Evolutionary conservation across 1,284 basidiomycete species (phyloP).

Genomic region (Ceratobasidium sp.): DNA sequence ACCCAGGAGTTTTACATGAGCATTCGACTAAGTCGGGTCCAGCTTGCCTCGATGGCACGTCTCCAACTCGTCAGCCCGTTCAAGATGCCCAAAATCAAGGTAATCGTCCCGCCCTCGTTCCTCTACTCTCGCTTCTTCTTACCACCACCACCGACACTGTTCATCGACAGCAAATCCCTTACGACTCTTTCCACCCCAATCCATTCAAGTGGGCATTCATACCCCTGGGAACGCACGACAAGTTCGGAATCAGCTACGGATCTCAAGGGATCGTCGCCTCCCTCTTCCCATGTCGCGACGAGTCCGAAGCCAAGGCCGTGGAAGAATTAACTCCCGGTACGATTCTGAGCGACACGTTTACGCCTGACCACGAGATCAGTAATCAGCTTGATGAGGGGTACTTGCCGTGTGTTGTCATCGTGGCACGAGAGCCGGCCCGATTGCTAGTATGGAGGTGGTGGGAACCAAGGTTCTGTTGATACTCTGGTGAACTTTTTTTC

Average conservation of each 20-base stretch:
- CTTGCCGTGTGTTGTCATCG: constrained; percentile 10
- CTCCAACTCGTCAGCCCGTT: constrained; percentile 21
- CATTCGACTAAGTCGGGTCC: constrained; percentile 5
- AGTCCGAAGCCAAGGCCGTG: constrained; percentile 2
- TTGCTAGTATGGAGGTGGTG: constrained; percentile 40
- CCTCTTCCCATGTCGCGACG: constrained; percentile 29
- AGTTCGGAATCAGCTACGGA: not conserved
- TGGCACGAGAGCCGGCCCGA: constrained; percentile 3
- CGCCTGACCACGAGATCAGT: constrained; percentile 26
- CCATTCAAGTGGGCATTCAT: constrained; percentile 31
- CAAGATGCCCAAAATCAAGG: constrained; percentile 1
- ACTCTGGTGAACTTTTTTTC: not conserved
- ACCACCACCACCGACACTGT: not conserved
- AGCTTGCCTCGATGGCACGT: constrained; percentile 42
- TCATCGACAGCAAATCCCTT: not conserved
- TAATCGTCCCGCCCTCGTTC: not conserved
- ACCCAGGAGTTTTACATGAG: constrained; percentile 2
- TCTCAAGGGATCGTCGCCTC: constrained; percentile 10
- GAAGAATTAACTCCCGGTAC: not conserved
- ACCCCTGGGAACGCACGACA: constrained; percentile 15
- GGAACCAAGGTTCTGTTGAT: constrained; percentile 31
- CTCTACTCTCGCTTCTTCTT: not conserved
- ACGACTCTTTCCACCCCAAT: not conserved
- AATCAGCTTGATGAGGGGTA: constrained; percentile 17
- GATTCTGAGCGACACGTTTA: constrained; percentile 25